A percentile compares a stretch with the other conserved stretches of the same genome.
Conservation (phyloP, 2,329 filamentous ascomycete species). For the Iodosphaeria phyllophila region DNA sequence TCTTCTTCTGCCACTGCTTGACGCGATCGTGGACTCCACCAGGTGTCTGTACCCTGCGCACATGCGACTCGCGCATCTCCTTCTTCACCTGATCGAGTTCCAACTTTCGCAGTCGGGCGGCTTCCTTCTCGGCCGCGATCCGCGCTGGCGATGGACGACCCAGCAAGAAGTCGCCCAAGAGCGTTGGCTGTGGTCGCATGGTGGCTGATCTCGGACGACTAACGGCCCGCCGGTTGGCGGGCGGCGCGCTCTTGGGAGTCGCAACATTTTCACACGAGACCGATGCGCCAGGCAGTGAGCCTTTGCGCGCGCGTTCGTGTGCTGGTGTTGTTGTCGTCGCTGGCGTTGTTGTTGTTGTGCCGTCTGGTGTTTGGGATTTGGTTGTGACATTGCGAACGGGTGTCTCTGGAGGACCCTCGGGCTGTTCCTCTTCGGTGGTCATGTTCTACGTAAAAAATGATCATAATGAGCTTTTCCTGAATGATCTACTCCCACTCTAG, state of each 20-base stretch:
- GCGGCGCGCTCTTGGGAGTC: conserved; percentile 7
- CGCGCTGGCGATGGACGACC: conserved; percentile 27
- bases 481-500: too few species aligned
- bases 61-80: conserved; percentile 39
- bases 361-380: too few species aligned
- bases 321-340: conserved; percentile 6
- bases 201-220: conserved; percentile 11
- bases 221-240: conserved; percentile 3
- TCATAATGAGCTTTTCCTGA: too few species aligned
- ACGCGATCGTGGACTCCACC: conserved; percentile 62
- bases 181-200: conserved; percentile 9
- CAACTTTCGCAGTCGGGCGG: conserved; percentile 28
- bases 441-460: conserved; percentile 9
- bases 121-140: conserved; percentile 23
- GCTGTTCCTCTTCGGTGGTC: conserved; percentile 13
- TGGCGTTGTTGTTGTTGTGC: too few species aligned
- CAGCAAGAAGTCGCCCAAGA: conserved; percentile 13
- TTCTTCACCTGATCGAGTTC: conserved; percentile 39
- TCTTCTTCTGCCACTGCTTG: conserved; percentile 67
- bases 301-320: conserved; percentile 3
- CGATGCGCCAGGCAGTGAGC: conserved; percentile 5
- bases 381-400: too few species aligned
- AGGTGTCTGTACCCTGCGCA: conserved; percentile 39
- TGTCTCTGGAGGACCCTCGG: conserved; percentile 10
- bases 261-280: too few species aligned